Conservation (phyloP, 2,329 filamentous ascomycete species). For the Aureobasidium sp. region DNA sequence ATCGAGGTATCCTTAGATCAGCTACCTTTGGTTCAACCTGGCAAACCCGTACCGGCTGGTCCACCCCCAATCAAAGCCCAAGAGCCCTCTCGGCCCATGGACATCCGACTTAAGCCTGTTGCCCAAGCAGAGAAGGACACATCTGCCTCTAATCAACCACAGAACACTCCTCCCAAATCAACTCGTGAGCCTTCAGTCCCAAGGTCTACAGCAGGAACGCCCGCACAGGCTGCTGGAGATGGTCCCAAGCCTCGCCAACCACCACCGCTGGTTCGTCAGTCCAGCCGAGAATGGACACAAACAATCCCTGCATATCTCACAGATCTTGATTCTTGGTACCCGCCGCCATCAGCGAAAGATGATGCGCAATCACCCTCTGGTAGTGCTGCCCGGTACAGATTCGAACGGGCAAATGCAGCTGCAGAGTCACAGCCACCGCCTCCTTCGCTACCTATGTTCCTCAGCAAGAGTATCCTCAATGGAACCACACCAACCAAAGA, state of each 20-base stretch:
- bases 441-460: constrained; percentile 78
- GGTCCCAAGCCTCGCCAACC: constrained; percentile 9
- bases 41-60: constrained; percentile 18
- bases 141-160: constrained; percentile 18
- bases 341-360: constrained; percentile 38
- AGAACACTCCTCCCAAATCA: constrained; percentile 21
- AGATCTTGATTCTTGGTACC: constrained; percentile 61
- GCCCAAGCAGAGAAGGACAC: constrained; percentile 8
- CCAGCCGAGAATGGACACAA: constrained; percentile 52
- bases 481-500: constrained; percentile 89
- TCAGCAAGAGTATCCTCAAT: constrained; percentile 92
- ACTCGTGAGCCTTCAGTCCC: constrained; percentile 12
- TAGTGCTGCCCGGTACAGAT: constrained; percentile 31
- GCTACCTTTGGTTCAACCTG: constrained; percentile 35
- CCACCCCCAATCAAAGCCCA: constrained; percentile 7
- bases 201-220: constrained; percentile 4
- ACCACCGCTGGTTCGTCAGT: constrained; percentile 7
- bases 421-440: constrained; percentile 76
- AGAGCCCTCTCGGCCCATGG: constrained; percentile 20
- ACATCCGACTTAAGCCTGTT: constrained; percentile 21
- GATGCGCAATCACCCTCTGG: constrained; percentile 1
- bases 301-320: constrained; percentile 77
- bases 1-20: constrained; percentile 84
- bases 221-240: background rate
- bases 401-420: constrained; percentile 66